A percentile compares a stretch with the other conserved stretches of the same genome.
These are phyloP conservation scores for Lonicera japonica DNA, from an alignment of 129 eudicot genomes.

Conservation along the genomic window DNA sequence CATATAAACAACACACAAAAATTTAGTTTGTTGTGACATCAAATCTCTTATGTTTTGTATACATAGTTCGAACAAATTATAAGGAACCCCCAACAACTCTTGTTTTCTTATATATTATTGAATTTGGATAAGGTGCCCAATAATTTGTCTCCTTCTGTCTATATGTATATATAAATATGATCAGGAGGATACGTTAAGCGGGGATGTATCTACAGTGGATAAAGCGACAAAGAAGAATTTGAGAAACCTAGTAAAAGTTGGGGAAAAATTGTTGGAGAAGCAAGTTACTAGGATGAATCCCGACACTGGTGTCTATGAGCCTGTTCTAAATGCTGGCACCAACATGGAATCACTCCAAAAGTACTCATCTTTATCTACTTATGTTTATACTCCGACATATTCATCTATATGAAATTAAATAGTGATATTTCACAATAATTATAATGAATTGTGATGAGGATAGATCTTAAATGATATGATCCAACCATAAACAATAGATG, in stretches of 20 bases:
- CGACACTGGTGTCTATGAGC: constrained; percentile 32
- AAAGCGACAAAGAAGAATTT: constrained; percentile 44
- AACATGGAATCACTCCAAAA: constrained; percentile 40
- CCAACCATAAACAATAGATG: no score
- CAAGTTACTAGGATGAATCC: constrained; percentile 39
- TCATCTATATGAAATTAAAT: neutral
- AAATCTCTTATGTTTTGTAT: no score
- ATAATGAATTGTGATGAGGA: no score
- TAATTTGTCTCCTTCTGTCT: no score
- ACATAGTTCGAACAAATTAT: no score
- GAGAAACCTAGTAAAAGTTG: constrained; percentile 34
- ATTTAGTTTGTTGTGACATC: no score
- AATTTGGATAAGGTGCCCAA: no score
- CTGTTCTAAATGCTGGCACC: constrained; percentile 32
- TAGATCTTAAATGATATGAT: no score
- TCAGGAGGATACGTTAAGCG: constrained; percentile 54
- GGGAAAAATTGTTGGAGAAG: constrained; percentile 34
- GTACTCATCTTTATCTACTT: constrained; percentile 8
- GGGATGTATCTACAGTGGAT: constrained; percentile 31
- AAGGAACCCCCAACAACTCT: no score
- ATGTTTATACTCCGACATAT: no score
- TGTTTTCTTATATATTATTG: no score
- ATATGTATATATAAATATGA: neutral
- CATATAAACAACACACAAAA: no score
- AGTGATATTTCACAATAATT: neutral